Evolutionary conservation across 2,329 filamentous ascomycete species (phyloP).

Genomic region (Talaromyces sp.): DNA sequence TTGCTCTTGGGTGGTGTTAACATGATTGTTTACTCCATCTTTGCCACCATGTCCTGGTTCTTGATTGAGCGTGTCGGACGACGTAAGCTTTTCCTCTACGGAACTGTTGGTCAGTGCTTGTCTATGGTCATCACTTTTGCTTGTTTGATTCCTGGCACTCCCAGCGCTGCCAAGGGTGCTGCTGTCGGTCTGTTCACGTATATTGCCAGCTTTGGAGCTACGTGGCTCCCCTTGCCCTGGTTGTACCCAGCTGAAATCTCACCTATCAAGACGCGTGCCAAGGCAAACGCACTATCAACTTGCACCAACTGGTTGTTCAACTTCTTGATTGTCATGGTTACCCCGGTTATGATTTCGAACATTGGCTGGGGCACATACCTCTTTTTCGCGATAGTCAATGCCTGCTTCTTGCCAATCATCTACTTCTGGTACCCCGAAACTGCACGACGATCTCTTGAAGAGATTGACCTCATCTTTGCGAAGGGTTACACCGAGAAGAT

Average conservation of each 20-base stretch:
- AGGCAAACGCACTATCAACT: slow-evolving; percentile 51
- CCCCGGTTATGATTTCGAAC: slow-evolving; percentile 29
- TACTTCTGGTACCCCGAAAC: slow-evolving; percentile 36
- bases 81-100: slow-evolving; percentile 26
- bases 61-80: slow-evolving; percentile 47
- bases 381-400: slow-evolving; percentile 30
- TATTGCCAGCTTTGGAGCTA: slow-evolving; percentile 63
- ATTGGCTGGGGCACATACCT: slow-evolving; percentile 34
- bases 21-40: slow-evolving; percentile 47
- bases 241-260: slow-evolving; percentile 47
- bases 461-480: slow-evolving; percentile 32
- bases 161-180: slow-evolving; percentile 23
- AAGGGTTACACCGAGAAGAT: slow-evolving; percentile 21
- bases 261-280: slow-evolving; percentile 52
- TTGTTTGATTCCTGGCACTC: slow-evolving; percentile 23
- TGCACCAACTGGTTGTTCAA: slow-evolving; percentile 52
- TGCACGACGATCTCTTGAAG: slow-evolving; percentile 28
- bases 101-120: slow-evolving; percentile 28
- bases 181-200: slow-evolving; percentile 56
- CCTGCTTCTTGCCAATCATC: slow-evolving; percentile 26
- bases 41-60: slow-evolving; percentile 47
- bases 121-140: slow-evolving; percentile 26
- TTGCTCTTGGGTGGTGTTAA: slow-evolving; percentile 52
- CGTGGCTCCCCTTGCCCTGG: slow-evolving; percentile 62
- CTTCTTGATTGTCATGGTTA: slow-evolving; percentile 40